These are phyloP conservation scores for Sophora flavescens DNA, from an alignment of 306 rosid species.

Conservation along the genomic window DNA sequence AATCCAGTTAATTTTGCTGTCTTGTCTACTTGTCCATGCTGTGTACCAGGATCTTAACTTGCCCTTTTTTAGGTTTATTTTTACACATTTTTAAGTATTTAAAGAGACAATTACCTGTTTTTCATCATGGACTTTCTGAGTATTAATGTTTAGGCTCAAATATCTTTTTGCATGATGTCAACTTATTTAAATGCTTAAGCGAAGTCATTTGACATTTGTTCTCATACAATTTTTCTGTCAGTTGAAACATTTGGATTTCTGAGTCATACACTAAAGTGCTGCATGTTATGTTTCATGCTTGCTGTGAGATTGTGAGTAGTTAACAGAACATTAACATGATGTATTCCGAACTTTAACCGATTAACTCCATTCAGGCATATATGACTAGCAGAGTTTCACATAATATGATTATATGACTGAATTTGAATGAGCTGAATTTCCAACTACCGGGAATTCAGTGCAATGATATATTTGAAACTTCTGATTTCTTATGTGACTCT, in stretches of 20 bases:
- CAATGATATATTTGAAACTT: conserved; percentile 3
- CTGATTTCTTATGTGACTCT: background rate
- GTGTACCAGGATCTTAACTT: conserved; percentile 1
- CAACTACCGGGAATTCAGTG: background rate
- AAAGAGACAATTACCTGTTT: conserved; percentile 4
- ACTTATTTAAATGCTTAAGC: background rate
- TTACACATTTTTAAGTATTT: conserved; percentile 15
- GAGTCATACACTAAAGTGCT: background rate
- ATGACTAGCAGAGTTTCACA: background rate
- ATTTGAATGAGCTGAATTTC: conserved; percentile 5
- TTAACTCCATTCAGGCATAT: conserved; percentile 12
- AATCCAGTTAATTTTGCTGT: background rate
- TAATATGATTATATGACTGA: conserved; percentile 15
- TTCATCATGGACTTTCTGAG: background rate
- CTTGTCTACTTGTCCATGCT: background rate
- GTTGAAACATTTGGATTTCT: conserved; percentile 3
- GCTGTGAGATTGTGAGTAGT: conserved; percentile 13
- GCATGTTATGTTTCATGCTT: background rate
- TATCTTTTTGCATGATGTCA: conserved; percentile 4
- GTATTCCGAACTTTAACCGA: background rate
- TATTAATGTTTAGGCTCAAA: conserved; percentile 22
- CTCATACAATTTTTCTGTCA: conserved; percentile 3
- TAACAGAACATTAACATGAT: background rate
- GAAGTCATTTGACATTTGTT: conserved; percentile 12
- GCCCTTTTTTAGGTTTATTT: background rate